Base-by-base conservation (phyloP, 345 rosid genomes). In the Crucihimalaya himalaica region DNA sequence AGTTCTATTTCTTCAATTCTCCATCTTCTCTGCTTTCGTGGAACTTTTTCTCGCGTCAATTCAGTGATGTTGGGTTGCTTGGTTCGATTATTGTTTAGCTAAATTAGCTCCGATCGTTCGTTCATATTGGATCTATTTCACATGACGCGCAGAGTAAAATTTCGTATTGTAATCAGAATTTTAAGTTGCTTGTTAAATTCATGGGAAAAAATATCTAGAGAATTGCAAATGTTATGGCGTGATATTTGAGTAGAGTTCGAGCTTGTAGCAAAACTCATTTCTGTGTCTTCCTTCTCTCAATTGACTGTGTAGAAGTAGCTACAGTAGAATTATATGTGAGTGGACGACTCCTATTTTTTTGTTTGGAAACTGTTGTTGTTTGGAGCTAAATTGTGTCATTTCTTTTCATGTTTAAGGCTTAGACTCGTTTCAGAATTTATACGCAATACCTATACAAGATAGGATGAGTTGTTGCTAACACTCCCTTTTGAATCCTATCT, bases 41-140 rank as follows among this genome's bases (percentile, higher is more conserved):
- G n/a, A 10, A 4, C 25, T 37, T 13, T 14, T 5, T 37, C 0
- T n/a, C 1, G 8, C 53, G 15, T 58, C 32, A 47, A 74, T 11
- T 25, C 43, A 8, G 10, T 75, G 32, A 61, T 75, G 39, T 61
- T 75, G 31, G 58, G 64, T 70, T 69, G 59, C 70, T 76, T 68
- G n/a, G 20, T 32, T 20, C 0, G 45, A 16, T 9, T 52, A 45
- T 4, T 51, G 16, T 42, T 56, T 25, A 31, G 8, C 42, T 10
- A 61, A 62, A 61, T 52, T 52, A 16, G 7, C 60, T 34, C 52
- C 65, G 51, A 27, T 76, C 8, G 31, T 8, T 61, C 12, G 1
- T 52, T 34, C 19, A 11, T 69, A 54, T 69, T 42, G 57, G 75
- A 70, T 76, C 66, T 53, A n/a, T 69, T 8, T 61, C 46, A 1